Evolutionary conservation across 2,329 filamentous ascomycete species (phyloP).

Genomic region (Lachnellula hyalina): DNA sequence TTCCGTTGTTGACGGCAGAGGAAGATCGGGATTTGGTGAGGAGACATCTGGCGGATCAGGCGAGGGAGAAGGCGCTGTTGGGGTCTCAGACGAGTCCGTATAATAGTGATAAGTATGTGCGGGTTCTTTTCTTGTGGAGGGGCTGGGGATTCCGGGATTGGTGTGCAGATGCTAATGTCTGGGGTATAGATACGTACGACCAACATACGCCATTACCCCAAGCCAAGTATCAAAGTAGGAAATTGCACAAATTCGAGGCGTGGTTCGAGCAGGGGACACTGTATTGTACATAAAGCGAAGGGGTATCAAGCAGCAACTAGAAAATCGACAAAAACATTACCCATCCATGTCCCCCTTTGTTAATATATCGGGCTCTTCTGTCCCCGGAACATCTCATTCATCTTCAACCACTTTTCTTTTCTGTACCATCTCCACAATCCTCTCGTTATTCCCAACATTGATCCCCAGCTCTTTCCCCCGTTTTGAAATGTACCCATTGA

Average conservation of each 20-base stretch:
- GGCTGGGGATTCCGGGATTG: not conserved
- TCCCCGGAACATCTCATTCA: constrained; percentile 7
- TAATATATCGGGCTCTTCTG: not conserved
- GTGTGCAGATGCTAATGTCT: constrained; percentile 4
- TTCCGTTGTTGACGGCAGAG: constrained; percentile 89
- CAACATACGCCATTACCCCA: constrained; percentile 73
- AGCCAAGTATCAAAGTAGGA: constrained; percentile 23
- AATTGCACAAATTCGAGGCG: not conserved
- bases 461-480: constrained; percentile 24
- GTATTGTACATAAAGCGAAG: not conserved
- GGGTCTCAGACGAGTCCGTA: constrained; percentile 82
- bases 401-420: constrained; percentile 30
- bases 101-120: constrained; percentile 74
- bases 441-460: constrained; percentile 36
- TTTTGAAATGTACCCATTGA: constrained; percentile 51
- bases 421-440: constrained; percentile 41
- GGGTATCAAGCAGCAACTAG: not conserved
- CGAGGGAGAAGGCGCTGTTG: constrained; percentile 83
- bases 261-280: not conserved
- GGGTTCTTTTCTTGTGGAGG: not conserved
- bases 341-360: not conserved
- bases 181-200: constrained; percentile 65
- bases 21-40: constrained; percentile 94
- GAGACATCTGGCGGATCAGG: constrained; percentile 78
- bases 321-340: not conserved